These are phyloP conservation scores for Sphaceloma murrayae DNA, from an alignment of 2,329 filamentous ascomycete genomes.

Conservation along the genomic window DNA sequence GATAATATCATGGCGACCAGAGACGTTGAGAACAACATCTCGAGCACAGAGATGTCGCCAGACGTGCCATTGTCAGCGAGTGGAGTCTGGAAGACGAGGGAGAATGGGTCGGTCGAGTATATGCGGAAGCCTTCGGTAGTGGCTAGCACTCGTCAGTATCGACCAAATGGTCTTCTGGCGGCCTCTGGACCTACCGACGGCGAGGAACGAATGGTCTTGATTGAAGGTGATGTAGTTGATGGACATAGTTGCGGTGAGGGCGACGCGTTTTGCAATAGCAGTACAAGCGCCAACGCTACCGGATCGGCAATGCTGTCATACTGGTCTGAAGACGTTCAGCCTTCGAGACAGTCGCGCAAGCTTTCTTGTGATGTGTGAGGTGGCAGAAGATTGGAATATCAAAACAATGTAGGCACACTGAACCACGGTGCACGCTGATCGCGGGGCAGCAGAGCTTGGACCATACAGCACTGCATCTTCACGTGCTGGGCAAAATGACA, in stretches of 20 bases:
- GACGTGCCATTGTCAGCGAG: conserved; percentile 40
- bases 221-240: conserved; percentile 99
- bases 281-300: neutral
- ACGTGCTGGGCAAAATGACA: too few species aligned
- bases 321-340: too few species aligned
- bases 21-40: conserved; percentile 98
- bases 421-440: conserved; percentile 3
- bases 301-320: neutral
- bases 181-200: conserved; percentile 62
- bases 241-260: conserved; percentile 17
- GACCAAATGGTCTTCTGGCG: conserved; percentile 3
- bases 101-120: conserved; percentile 93
- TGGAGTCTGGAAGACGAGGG: conserved; percentile 86
- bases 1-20: conserved; percentile 89
- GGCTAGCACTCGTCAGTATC: conserved; percentile 41
- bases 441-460: conserved; percentile 12
- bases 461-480: too few species aligned
- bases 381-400: too few species aligned
- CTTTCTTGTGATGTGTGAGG: neutral
- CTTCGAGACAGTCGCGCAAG: too few species aligned
- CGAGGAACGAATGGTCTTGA: conserved; percentile 94
- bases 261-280: neutral
- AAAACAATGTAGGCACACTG: too few species aligned
- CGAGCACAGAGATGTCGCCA: conserved; percentile 87
- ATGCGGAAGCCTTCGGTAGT: conserved; percentile 92